Percentiles rank a stretch among this genome's conserved stretches.
Evolutionary conservation across 2,329 filamentous ascomycete species (phyloP).

Genomic region (Hymenoscyphus infarciens): DNA sequence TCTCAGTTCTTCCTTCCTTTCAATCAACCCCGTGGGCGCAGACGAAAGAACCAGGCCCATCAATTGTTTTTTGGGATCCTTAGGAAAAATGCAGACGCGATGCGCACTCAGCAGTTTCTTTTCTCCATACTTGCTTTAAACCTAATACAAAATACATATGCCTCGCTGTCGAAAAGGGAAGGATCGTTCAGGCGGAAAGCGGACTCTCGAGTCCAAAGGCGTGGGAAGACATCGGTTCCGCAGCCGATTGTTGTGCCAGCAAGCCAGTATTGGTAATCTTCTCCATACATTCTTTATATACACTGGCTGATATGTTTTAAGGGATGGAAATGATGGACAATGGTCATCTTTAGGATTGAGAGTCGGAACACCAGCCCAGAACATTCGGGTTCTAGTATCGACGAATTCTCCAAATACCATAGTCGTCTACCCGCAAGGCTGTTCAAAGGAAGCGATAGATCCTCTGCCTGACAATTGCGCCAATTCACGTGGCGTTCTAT

Average conservation of each 20-base stretch:
- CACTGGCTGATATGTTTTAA: slow-evolving; percentile 26
- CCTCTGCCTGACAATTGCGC: slow-evolving; percentile 36
- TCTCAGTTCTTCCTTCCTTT: background rate
- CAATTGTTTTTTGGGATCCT: background rate
- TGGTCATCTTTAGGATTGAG: slow-evolving; percentile 67
- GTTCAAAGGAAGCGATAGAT: slow-evolving; percentile 34
- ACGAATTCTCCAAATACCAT: slow-evolving; percentile 39
- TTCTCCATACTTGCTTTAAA: slow-evolving; percentile 2
- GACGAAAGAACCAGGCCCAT: background rate
- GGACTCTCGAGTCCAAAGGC: background rate
- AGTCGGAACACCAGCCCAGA: slow-evolving; percentile 51
- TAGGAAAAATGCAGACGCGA: slow-evolving; percentile 11
- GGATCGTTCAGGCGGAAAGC: background rate
- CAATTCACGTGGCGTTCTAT: slow-evolving; percentile 54
- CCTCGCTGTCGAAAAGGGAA: background rate
- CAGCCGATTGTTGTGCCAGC: slow-evolving; percentile 20
- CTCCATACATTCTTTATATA: background rate
- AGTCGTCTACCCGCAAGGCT: slow-evolving; percentile 34
- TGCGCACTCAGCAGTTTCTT: slow-evolving; percentile 2
- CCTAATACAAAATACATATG: background rate
- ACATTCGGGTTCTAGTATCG: slow-evolving; percentile 39
- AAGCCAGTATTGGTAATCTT: slow-evolving; percentile 23
- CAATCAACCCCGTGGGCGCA: slow-evolving; percentile 1
- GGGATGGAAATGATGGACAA: slow-evolving; percentile 61
- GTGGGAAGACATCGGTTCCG: slow-evolving; percentile 5